phyloP scores from a whole-genome alignment of 495 filamentous ascomycete species.

The Penicillium lividum region DNA sequence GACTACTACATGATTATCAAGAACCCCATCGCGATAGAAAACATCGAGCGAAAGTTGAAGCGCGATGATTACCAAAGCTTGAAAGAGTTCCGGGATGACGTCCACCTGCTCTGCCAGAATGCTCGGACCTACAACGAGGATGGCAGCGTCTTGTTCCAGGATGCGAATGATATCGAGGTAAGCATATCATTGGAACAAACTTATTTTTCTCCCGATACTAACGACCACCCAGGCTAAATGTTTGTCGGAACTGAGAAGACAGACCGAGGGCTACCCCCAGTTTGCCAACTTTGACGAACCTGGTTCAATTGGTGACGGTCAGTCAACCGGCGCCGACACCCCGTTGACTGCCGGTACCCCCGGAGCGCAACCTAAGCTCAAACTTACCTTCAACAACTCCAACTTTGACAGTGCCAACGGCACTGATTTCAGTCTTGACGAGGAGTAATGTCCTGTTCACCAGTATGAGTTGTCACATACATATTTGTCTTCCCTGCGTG shows the following conservation, averaged over 20 bases:
- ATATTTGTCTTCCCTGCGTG: slow-evolving; percentile 9
- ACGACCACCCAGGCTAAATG: slow-evolving; percentile 59
- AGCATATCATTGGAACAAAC: slow-evolving; percentile 25
- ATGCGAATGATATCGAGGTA: slow-evolving; percentile 93
- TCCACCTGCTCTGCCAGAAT: slow-evolving; percentile 82
- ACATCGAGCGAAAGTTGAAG: slow-evolving; percentile 91
- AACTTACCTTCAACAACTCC: slow-evolving; percentile 56
- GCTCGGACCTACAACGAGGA: slow-evolving; percentile 96
- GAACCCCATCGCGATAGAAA: slow-evolving; percentile 89
- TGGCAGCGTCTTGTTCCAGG: slow-evolving; percentile 82
- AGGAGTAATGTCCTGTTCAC: slow-evolving; percentile 30
- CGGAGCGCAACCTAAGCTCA: slow-evolving; percentile 55
- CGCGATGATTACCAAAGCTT: slow-evolving; percentile 84
- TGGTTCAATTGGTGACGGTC: slow-evolving; percentile 55
- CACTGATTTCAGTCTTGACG: slow-evolving; percentile 32
- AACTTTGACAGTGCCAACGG: slow-evolving; percentile 40
- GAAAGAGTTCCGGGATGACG: slow-evolving; percentile 76
- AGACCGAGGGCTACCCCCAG: slow-evolving; percentile 70
- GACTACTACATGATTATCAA: slow-evolving; percentile 94
- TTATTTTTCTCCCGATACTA: slow-evolving; percentile 22
- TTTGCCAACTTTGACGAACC: slow-evolving; percentile 69
- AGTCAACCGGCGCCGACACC: slow-evolving; percentile 68
- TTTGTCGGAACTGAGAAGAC: slow-evolving; percentile 64
- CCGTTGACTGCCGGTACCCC: slow-evolving; percentile 59
- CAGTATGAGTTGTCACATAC: slow-evolving; percentile 18